A percentile compares a stretch with the other conserved stretches of the same genome.
Evolutionary conservation across 169 alveolate genomes (phyloP).

Genomic region (Besnoitia besnoiti): DNA sequence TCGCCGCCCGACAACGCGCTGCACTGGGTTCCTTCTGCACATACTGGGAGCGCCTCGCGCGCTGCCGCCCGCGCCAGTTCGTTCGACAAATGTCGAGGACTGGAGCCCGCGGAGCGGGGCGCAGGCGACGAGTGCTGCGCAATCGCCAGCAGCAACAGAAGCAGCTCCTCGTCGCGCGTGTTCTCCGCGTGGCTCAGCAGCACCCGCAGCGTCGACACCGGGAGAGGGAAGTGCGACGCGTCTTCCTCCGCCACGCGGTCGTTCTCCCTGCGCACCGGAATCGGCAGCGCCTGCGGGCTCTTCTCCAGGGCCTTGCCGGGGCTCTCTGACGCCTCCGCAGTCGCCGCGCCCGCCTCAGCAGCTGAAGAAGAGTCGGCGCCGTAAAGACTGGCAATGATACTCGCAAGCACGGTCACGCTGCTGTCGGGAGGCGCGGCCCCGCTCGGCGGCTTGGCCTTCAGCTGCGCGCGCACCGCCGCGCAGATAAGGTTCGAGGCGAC

Average conservation of each 20-base stretch:
- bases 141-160: conserved; percentile 1
- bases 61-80: not conserved
- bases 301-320: not conserved
- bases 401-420: not conserved
- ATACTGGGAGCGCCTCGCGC: not conserved
- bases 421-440: not conserved
- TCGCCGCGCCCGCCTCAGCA: not conserved
- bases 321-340: not conserved
- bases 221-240: not conserved
- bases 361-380: not conserved
- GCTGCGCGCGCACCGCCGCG: conserved; percentile 16
- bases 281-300: not conserved
- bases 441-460: not conserved
- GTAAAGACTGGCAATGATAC: not conserved
- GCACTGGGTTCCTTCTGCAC: not conserved
- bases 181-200: conserved; percentile 9
- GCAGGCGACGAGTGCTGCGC: not conserved
- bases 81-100: not conserved
- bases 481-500: not conserved
- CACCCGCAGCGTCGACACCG: not conserved
- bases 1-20: no score
- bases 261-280: not conserved
- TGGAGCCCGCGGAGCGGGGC: not conserved
- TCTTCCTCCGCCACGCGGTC: not conserved
- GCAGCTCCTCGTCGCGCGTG: not conserved